Evolutionary conservation across 73 alveolate species (phyloP).

Genomic region (Paramecium primaurelia): DNA sequence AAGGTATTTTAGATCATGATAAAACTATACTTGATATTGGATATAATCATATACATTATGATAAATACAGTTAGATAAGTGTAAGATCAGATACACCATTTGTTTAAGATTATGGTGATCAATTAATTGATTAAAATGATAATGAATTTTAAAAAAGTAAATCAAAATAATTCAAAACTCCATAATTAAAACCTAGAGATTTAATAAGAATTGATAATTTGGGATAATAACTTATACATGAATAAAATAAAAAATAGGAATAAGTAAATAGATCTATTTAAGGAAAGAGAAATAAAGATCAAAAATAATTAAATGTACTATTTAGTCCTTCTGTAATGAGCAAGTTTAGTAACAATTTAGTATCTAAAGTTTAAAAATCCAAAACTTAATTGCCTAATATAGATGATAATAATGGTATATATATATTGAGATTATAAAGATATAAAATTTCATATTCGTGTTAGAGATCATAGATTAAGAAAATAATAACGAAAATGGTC

Average conservation of each 20-base stretch:
- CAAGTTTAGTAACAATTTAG: background rate
- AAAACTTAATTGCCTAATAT: background rate
- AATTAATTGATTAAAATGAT: background rate
- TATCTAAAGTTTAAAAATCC: background rate
- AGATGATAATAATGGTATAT: background rate
- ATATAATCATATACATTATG: background rate
- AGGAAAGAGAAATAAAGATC: background rate
- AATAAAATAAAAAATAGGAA: background rate
- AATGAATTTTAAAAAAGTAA: background rate
- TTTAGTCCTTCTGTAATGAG: slow-evolving; percentile 22
- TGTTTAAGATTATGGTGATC: background rate
- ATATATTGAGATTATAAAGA: background rate
- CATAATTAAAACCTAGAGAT: slow-evolving; percentile 21
- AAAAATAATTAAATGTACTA: background rate
- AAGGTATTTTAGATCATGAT: background rate
- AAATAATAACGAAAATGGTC: background rate
- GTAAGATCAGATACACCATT: background rate
- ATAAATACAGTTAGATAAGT: background rate
- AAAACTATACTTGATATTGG: background rate
- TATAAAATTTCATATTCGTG: background rate
- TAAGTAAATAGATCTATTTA: background rate
- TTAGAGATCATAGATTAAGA: background rate
- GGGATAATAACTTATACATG: background rate
- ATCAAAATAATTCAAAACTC: background rate
- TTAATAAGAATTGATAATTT: background rate